Evolutionary conservation across 1,139 yeast species (phyloP).

Genomic region (Arxiozyma bovina): DNA sequence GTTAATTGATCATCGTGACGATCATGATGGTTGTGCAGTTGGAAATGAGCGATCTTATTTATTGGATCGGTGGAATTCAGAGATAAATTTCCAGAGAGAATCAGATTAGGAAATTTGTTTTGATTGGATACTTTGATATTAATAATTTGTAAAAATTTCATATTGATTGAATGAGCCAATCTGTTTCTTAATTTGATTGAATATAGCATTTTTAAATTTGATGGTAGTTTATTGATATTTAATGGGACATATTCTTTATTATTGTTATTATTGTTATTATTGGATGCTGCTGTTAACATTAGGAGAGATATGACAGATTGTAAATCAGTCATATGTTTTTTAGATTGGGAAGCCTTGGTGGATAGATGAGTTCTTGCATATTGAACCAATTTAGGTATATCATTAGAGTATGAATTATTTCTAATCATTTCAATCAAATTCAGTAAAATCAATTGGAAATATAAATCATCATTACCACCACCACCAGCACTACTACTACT

Average conservation of each 20-base stretch:
- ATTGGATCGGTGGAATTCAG: background rate
- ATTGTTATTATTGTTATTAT: background rate
- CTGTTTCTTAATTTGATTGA: constrained; percentile 47
- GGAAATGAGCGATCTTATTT: background rate
- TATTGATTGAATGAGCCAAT: constrained; percentile 53
- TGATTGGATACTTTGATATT: constrained; percentile 14
- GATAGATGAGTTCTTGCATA: constrained; percentile 58
- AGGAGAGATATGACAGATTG: constrained; percentile 62
- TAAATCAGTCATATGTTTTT: constrained; percentile 48
- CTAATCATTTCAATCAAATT: constrained; percentile 59
- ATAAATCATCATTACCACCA: constrained; percentile 33
- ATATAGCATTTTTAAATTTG: constrained; percentile 42
- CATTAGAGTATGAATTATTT: constrained; percentile 18
- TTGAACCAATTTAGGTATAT: constrained; percentile 36
- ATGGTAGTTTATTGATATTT: constrained; percentile 37
- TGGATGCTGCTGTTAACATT: constrained; percentile 38
- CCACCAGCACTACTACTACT: too few relatives aligned
- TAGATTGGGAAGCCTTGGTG: constrained; percentile 45
- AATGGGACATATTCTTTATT: constrained; percentile 15
- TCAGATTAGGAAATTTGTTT: constrained; percentile 12
- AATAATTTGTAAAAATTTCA: constrained; percentile 25
- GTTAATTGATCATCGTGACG: too few relatives aligned
- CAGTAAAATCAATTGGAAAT: constrained; percentile 52
- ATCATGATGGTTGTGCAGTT: too few relatives aligned
- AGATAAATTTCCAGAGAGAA: background rate